Conservation (phyloP, 2,329 filamentous ascomycete species). For the Ilyonectria sp. region DNA sequence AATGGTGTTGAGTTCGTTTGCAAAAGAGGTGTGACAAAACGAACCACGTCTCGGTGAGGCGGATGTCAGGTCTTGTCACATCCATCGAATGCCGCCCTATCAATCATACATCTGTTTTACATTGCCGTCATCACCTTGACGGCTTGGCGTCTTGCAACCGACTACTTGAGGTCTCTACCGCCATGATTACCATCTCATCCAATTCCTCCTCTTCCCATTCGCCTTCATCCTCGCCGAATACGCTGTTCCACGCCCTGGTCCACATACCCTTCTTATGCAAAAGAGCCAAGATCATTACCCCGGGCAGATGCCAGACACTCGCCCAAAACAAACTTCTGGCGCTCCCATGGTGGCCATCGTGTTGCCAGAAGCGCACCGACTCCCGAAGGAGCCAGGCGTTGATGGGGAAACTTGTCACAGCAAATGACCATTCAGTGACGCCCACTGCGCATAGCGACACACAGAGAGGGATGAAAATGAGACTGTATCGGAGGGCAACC, state of each 20-base stretch:
- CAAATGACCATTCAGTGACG: slow-evolving; percentile 89
- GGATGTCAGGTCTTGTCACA: slow-evolving; percentile 13
- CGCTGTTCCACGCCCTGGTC: slow-evolving; percentile 82
- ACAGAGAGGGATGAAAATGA: slow-evolving; percentile 90
- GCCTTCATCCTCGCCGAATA: slow-evolving; percentile 74
- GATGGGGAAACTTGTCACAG: slow-evolving; percentile 83
- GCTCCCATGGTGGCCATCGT: slow-evolving; percentile 83
- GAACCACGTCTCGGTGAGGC: slow-evolving; percentile 16
- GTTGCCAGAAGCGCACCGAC: slow-evolving; percentile 85
- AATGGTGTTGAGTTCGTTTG: slow-evolving; percentile 35
- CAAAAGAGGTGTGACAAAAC: slow-evolving; percentile 19
- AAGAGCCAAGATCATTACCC: slow-evolving; percentile 90
- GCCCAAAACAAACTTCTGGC: slow-evolving; percentile 95
- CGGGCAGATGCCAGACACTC: slow-evolving; percentile 95
- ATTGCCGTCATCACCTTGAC: slow-evolving; percentile 36
- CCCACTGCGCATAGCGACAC: slow-evolving; percentile 82
- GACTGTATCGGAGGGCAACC: slow-evolving; percentile 88
- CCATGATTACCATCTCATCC: slow-evolving; percentile 58
- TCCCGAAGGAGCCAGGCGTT: slow-evolving; percentile 90
- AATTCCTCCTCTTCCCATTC: slow-evolving; percentile 72
- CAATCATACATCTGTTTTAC: slow-evolving; percentile 48
- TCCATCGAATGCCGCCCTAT: slow-evolving; percentile 21
- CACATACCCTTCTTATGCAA: slow-evolving; percentile 95
- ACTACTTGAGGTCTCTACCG: slow-evolving; percentile 45
- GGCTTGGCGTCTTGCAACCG: slow-evolving; percentile 34